phyloP scores from a whole-genome alignment of 257 asterid species.

The Solanum corneliomulleri region DNA sequence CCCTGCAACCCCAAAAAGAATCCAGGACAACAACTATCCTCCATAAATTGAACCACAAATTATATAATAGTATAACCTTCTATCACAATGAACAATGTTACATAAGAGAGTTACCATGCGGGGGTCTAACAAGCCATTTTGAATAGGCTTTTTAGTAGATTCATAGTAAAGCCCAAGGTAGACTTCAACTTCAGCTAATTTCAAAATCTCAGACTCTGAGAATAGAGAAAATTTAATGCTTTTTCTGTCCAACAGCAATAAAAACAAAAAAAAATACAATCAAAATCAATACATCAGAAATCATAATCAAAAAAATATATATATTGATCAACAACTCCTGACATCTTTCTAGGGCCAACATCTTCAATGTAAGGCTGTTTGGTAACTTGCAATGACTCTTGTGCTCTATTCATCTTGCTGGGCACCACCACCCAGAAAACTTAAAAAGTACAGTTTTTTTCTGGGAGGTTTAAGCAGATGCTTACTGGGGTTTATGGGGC shows the following conservation, averaged over 20 bases:
- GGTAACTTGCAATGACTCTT: constrained; percentile 34
- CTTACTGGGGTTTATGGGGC: neutral
- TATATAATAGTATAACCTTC: neutral
- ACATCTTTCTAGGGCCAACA: constrained; percentile 86
- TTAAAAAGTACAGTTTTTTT: neutral
- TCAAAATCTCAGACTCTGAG: constrained; percentile 53
- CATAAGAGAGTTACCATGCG: constrained; percentile 47
- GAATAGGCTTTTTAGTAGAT: constrained; percentile 21
- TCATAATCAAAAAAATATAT: neutral
- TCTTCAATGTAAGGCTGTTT: constrained; percentile 74
- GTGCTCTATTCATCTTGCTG: constrained; percentile 30
- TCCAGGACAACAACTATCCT: neutral
- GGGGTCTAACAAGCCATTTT: constrained; percentile 65
- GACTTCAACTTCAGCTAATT: constrained; percentile 67
- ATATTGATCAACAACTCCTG: neutral
- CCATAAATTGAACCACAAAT: neutral
- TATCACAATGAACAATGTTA: neutral
- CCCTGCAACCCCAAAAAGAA: neutral
- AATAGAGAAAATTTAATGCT: constrained; percentile 62
- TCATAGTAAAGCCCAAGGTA: constrained; percentile 51
- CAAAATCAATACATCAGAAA: neutral
- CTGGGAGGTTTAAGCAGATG: neutral
- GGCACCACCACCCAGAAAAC: neutral
- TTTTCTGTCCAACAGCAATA: constrained; percentile 29
- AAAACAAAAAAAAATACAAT: neutral